Conservation (phyloP, 2,329 filamentous ascomycete genomes). For the Penicillium capsulatum region DNA sequence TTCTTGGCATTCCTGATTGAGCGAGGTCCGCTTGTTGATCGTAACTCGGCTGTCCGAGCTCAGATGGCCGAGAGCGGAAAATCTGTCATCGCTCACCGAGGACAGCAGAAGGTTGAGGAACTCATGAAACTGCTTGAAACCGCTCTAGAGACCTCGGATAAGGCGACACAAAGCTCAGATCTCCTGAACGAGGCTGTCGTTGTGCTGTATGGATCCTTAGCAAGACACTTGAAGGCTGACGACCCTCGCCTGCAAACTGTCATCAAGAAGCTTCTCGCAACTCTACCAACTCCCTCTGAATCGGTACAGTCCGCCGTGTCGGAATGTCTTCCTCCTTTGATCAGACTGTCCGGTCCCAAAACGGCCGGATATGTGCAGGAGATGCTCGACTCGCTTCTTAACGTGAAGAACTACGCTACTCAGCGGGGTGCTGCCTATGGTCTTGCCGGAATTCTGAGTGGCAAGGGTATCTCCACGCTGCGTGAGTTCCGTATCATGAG, state of each 20-base stretch:
- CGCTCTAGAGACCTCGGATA: slow-evolving; percentile 80
- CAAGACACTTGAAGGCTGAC: slow-evolving; percentile 77
- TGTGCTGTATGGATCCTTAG: slow-evolving; percentile 92
- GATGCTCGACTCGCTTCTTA: slow-evolving; percentile 75
- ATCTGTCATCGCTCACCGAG: slow-evolving; percentile 72
- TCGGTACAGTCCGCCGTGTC: slow-evolving; percentile 96
- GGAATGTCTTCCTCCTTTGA: slow-evolving; percentile 86
- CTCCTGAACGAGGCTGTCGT: slow-evolving; percentile 95
- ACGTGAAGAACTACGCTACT: slow-evolving; percentile 85
- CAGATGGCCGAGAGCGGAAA: slow-evolving; percentile 93
- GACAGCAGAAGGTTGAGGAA: slow-evolving; percentile 75
- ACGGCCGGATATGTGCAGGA: slow-evolving; percentile 74
- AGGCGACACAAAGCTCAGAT: slow-evolving; percentile 75
- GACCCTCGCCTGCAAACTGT: slow-evolving; percentile 85
- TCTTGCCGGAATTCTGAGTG: slow-evolving; percentile 80
- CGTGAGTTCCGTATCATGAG: slow-evolving; percentile 83
- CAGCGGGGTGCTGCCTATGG: slow-evolving; percentile 94
- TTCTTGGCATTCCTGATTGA: slow-evolving; percentile 85
- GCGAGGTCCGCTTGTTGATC: slow-evolving; percentile 80
- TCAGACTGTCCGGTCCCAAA: slow-evolving; percentile 73
- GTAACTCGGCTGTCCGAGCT: slow-evolving; percentile 68
- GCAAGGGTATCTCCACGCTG: slow-evolving; percentile 77
- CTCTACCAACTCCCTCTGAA: slow-evolving; percentile 90
- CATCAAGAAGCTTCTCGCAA: slow-evolving; percentile 77
- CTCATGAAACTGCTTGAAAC: slow-evolving; percentile 90